phyloP scores from a whole-genome alignment of 192 early-diverging fungal species.

The Coemansia sp. region DNA sequence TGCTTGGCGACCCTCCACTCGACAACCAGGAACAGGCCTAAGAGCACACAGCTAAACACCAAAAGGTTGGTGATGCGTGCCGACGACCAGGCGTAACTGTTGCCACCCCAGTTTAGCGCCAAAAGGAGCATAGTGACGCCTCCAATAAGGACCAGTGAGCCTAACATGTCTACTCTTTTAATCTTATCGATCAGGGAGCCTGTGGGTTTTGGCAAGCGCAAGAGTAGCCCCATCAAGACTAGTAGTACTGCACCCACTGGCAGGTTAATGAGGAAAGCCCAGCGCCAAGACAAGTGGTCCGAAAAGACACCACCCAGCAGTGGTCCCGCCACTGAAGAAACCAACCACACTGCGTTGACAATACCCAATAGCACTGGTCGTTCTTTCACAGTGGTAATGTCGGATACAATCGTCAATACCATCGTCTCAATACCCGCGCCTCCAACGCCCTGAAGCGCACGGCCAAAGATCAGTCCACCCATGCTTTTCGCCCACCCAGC shows the following conservation, averaged over 20 bases:
- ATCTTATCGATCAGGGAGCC: slow-evolving; percentile 43
- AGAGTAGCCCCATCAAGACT: slow-evolving; percentile 58
- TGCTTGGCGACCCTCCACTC: slow-evolving; percentile 64
- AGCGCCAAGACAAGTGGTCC: slow-evolving; percentile 61
- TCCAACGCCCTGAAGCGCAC: slow-evolving; percentile 71
- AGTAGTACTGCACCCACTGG: slow-evolving; percentile 60
- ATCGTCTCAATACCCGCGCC: slow-evolving; percentile 63
- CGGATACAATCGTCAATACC: slow-evolving; percentile 70
- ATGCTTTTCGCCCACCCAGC: slow-evolving; percentile 40
- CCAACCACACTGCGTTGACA: slow-evolving; percentile 56
- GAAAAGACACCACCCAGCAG: slow-evolving; percentile 70
- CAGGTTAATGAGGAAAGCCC: slow-evolving; percentile 79
- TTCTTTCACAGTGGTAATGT: slow-evolving; percentile 69
- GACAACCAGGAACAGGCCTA: slow-evolving; percentile 40
- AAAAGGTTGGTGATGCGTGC: slow-evolving; percentile 51
- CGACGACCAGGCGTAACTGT: slow-evolving; percentile 53
- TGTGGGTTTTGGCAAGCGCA: slow-evolving; percentile 57
- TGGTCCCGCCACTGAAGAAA: slow-evolving; percentile 66
- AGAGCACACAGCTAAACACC: slow-evolving; percentile 26
- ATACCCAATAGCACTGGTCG: slow-evolving; percentile 71
- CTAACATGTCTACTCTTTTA: slow-evolving; percentile 55
- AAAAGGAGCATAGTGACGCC: slow-evolving; percentile 52
- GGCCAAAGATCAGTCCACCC: slow-evolving; percentile 62
- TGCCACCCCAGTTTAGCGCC: slow-evolving; percentile 59
- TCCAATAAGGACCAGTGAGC: slow-evolving; percentile 41